These are phyloP conservation scores for Hirschioporus abietinus DNA, from an alignment of 768 basidiomycete genomes.

Conservation along the genomic window DNA sequence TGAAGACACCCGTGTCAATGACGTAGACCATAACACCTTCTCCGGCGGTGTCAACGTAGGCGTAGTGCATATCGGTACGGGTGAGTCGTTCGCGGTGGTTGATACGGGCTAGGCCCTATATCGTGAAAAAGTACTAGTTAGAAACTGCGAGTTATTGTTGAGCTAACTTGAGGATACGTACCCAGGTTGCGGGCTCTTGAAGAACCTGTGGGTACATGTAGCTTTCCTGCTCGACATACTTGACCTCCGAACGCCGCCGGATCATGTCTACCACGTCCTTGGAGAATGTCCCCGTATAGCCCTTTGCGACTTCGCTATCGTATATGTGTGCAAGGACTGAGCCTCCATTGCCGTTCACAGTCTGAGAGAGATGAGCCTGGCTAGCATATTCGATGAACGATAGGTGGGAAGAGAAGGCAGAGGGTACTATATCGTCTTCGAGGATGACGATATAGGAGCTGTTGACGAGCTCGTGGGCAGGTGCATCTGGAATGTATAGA, in stretches of 20 bases:
- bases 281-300: conserved; percentile 81
- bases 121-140: too few species aligned
- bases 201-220: conserved; percentile 63
- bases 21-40: conserved; percentile 92
- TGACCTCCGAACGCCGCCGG: conserved; percentile 82
- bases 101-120: conserved; percentile 89
- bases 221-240: conserved; percentile 90
- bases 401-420: neutral
- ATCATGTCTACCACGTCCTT: conserved; percentile 65
- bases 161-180: conserved; percentile 22
- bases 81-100: conserved; percentile 77
- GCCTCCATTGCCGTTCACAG: neutral
- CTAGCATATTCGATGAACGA: neutral
- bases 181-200: conserved; percentile 83
- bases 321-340: conserved; percentile 54
- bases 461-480: neutral
- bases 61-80: conserved; percentile 79
- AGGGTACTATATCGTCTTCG: neutral
- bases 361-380: neutral
- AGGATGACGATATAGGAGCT: neutral
- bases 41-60: conserved; percentile 66
- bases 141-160: conserved; percentile 8
- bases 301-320: conserved; percentile 55
- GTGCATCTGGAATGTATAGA: neutral
- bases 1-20: conserved; percentile 87